phyloP scores from a whole-genome alignment of 2,329 filamentous ascomycete species.

The Cladorrhinum sp. region DNA sequence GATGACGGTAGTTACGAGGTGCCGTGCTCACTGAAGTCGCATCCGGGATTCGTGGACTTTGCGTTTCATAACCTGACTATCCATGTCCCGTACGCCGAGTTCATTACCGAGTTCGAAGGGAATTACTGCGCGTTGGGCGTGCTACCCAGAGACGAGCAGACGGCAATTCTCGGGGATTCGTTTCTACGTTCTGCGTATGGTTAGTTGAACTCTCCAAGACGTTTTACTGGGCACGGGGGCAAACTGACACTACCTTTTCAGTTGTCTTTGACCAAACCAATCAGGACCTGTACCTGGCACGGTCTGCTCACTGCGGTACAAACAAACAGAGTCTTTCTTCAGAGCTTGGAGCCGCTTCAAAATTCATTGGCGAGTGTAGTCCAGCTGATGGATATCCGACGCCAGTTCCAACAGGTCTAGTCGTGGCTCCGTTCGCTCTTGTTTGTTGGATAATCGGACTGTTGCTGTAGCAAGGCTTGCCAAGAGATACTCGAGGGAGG shows the following conservation, averaged over 20 bases:
- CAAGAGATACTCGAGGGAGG: not conserved
- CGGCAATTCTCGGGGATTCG: constrained; percentile 50
- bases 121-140: constrained; percentile 47
- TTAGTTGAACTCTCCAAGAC: not conserved
- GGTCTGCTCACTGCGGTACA: constrained; percentile 47
- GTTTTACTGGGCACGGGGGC: not conserved
- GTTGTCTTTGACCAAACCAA: constrained; percentile 51
- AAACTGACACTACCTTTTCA: not conserved
- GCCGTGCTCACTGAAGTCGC: constrained; percentile 40
- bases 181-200: constrained; percentile 52
- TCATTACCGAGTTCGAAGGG: constrained; percentile 39
- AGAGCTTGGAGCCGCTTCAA: not conserved
- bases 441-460: not conserved
- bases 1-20: constrained; percentile 29
- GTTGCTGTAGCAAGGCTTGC: not conserved
- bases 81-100: constrained; percentile 46
- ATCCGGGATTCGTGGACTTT: constrained; percentile 45
- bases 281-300: constrained; percentile 45
- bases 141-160: constrained; percentile 36
- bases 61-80: constrained; percentile 48
- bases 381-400: not conserved
- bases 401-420: not conserved
- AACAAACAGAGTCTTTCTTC: constrained; percentile 6
- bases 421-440: constrained; percentile 1
- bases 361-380: not conserved